phyloP scores from a whole-genome alignment of 345 rosid species.

The Hypericum perforatum region DNA sequence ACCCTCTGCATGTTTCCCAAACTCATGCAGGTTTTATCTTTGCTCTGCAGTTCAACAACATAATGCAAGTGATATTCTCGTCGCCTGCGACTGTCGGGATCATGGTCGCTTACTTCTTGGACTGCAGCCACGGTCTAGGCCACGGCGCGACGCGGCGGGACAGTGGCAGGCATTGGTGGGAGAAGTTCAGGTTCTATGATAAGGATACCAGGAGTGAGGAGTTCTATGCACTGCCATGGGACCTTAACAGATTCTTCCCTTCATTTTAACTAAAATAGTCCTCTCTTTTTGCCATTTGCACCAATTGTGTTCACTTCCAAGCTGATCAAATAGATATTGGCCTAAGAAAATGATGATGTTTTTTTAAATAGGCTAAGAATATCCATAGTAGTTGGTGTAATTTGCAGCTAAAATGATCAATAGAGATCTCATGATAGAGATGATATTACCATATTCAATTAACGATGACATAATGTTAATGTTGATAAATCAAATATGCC shows the following conservation, averaged over 20 bases:
- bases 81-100: conserved; percentile 75
- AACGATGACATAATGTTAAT: too few relatives aligned
- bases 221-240: conserved; percentile 63
- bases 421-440: too few relatives aligned
- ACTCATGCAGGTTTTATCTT: neutral
- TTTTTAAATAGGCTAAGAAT: too few relatives aligned
- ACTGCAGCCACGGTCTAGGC: conserved; percentile 47
- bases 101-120: conserved; percentile 46
- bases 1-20: neutral
- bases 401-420: too few relatives aligned
- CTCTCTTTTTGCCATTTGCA: too few relatives aligned
- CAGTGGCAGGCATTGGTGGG: conserved; percentile 93
- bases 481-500: too few relatives aligned
- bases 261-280: conserved; percentile 30
- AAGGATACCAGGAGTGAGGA: conserved; percentile 58
- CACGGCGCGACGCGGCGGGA: conserved; percentile 46
- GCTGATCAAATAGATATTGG: too few relatives aligned
- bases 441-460: too few relatives aligned
- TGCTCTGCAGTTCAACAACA: conserved; percentile 61
- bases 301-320: too few relatives aligned
- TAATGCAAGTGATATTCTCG: conserved; percentile 77
- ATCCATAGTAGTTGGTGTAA: too few relatives aligned
- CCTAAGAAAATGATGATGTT: too few relatives aligned
- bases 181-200: conserved; percentile 42
- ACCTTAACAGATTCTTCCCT: conserved; percentile 81